Evolutionary conservation across 2,329 filamentous ascomycete genomes (phyloP), one percentile per base, ranked within the genome.

Genomic region (Dactylonectria estremocensis): DNA sequence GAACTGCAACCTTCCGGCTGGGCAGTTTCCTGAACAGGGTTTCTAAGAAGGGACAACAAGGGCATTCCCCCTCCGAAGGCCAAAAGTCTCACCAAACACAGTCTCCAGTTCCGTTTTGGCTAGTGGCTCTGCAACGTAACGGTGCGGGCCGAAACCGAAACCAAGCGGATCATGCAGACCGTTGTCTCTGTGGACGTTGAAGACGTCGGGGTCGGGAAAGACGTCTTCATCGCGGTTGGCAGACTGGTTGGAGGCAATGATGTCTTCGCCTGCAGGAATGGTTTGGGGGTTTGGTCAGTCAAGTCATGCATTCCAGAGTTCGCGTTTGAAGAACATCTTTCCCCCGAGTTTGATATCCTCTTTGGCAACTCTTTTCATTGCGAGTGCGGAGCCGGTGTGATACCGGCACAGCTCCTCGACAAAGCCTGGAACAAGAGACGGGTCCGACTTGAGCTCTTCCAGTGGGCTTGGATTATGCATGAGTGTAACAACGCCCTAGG

Each of bases 391-490:
- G 1, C 80, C 83, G 1, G 83, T 85, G 67, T 87, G 84, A 68
- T 79, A 87, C 8, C 85, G 79, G 69, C 82, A 85, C 1, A 87
- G 79, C 73, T 87, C 85, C 50, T 85, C 80, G 0, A 87, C 84
- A 43, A 87, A 86, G n/a, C n/a, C n/a, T n/a, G n/a, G n/a, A n/a
- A n/a, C n/a, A n/a, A n/a, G n/a, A n/a, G n/a, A n/a, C n/a, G n/a
- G n/a, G n/a, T n/a, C n/a, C n/a, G n/a, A n/a, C n/a, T n/a, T n/a
- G n/a, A n/a, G n/a, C n/a, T n/a, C n/a, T n/a, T n/a, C n/a, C n/a
- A n/a, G n/a, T n/a, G n/a, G n/a, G n/a, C n/a, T n/a, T n/a, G n/a
- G n/a, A n/a, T n/a, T n/a, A n/a, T n/a, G n/a, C n/a, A n/a, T n/a
- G n/a, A n/a, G n/a, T n/a, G n/a, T n/a, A n/a, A n/a, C n/a, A n/a